Evolutionary conservation across 345 rosid species (phyloP), one percentile per base, ranked within the genome.

Genomic region (Anacardium occidentale): DNA sequence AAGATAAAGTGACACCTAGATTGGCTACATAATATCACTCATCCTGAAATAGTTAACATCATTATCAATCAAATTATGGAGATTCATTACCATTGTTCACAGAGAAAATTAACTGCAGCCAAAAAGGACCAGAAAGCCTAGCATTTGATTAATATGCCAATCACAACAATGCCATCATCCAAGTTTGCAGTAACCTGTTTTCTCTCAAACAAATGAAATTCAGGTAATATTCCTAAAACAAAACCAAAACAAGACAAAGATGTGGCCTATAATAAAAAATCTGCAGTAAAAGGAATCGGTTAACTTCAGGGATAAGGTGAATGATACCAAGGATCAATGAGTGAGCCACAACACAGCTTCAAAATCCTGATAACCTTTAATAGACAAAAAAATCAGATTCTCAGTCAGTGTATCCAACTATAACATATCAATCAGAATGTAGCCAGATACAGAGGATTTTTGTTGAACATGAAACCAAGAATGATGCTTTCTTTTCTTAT

Each of bases 1-100:
- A n/a, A n/a, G n/a, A n/a, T n/a, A n/a, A n/a, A n/a, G n/a, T n/a
- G n/a, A n/a, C n/a, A n/a, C n/a, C n/a, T n/a, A n/a, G n/a, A n/a
- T n/a, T n/a, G n/a, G n/a, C n/a, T n/a, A n/a, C n/a, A n/a, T n/a
- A n/a, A n/a, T n/a, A n/a, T n/a, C n/a, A n/a, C n/a, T n/a, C n/a
- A n/a, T 37, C 8, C 8, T 37, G 42, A 37, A 37, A 37, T 0
- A 37, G 42, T 37, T 37, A 37, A 37, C 42, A 13, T 14, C 45
- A 37, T 8, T 18, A 13, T n/a, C 24, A 29, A 42, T 37, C 44
- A 62, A 37, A 18, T 37, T 0, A 29, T 10, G 32, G 2, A 53
- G 59, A n/a, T 42, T 57, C 53, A 58, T 42, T 40, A 76, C 73
- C 57, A 64, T 37, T 37, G 32, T 37, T 37, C 9, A 37, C 8